Evolutionary conservation across 371 early-diverging fungal genomes (phyloP).

Genomic region (Parasitella parasitica): DNA sequence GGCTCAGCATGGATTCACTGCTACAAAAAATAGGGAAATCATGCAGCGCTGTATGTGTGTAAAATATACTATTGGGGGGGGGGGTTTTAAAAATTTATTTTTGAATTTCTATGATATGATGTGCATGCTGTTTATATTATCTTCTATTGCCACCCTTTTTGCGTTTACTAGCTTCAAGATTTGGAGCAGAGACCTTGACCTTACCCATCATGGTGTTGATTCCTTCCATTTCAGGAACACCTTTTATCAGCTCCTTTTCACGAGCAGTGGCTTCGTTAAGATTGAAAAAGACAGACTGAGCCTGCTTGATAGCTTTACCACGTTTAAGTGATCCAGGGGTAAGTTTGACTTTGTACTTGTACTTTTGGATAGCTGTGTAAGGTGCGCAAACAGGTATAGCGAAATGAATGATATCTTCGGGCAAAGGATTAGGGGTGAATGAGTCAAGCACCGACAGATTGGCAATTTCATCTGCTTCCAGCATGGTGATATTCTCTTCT

Average conservation of each 20-base stretch:
- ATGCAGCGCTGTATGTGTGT: too few relatives aligned
- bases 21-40: constrained; percentile 7
- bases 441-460: constrained; percentile 73
- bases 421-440: constrained; percentile 75
- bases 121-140: not conserved
- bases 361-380: constrained; percentile 82
- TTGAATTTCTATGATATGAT: not conserved
- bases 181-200: constrained; percentile 80
- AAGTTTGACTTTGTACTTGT: constrained; percentile 96
- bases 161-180: constrained; percentile 65
- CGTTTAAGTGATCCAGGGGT: constrained; percentile 96
- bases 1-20: constrained; percentile 2
- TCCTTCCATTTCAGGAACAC: constrained; percentile 83
- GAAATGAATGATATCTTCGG: constrained; percentile 81
- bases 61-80: too few relatives aligned
- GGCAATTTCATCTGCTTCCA: constrained; percentile 67
- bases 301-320: constrained; percentile 76
- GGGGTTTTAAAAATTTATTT: too few relatives aligned
- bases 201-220: constrained; percentile 86
- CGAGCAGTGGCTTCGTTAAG: constrained; percentile 53
- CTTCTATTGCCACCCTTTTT: constrained; percentile 45
- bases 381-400: constrained; percentile 98
- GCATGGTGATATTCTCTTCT: constrained; percentile 71
- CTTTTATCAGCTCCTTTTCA: constrained; percentile 80
- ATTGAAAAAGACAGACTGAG: constrained; percentile 53